Percentiles rank a stretch among this genome's conserved stretches.
phyloP scores from a whole-genome alignment of 441 rosid species.

The Euphorbia celastroides region DNA sequence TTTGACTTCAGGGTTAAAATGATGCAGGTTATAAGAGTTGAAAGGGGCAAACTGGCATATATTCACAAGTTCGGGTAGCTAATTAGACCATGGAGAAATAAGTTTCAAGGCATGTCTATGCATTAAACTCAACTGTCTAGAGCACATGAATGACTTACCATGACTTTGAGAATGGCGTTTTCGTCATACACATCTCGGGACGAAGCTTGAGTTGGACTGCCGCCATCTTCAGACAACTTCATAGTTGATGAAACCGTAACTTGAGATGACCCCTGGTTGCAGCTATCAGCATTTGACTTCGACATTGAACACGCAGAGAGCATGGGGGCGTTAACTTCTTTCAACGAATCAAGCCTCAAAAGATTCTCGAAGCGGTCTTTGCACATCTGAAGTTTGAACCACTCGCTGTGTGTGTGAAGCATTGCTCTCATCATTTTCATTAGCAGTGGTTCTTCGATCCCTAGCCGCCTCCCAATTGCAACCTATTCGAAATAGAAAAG shows the following conservation, averaged over 20 bases:
- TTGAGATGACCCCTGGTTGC: constrained; percentile 70
- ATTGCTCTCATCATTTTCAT: constrained; percentile 89
- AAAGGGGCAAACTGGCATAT: too few species aligned
- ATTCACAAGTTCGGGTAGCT: too few species aligned
- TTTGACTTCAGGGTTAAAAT: too few species aligned
- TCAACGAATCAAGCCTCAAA: constrained; percentile 66
- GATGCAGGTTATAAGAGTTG: too few species aligned
- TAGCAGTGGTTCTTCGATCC: constrained; percentile 81
- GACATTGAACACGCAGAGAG: constrained; percentile 42
- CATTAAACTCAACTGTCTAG: too few species aligned
- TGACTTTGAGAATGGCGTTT: constrained; percentile 86
- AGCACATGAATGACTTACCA: constrained; percentile 46
- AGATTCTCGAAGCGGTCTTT: constrained; percentile 77
- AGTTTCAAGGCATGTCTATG: background rate
- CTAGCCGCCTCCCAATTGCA: constrained; percentile 69
- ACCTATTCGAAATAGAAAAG: constrained; percentile 34
- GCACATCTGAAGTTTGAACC: constrained; percentile 97
- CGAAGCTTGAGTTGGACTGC: constrained; percentile 64
- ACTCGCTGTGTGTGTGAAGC: constrained; percentile 69
- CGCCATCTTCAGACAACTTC: constrained; percentile 68
- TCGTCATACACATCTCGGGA: constrained; percentile 74
- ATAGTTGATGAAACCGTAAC: constrained; percentile 58
- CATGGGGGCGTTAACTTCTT: constrained; percentile 54
- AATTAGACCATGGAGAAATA: too few species aligned
- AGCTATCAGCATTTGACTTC: constrained; percentile 56